Percentiles rank a stretch among this genome's conserved stretches.
Evolutionary conservation across 768 basidiomycete genomes (phyloP).

Genomic region (Pulveroboletus sp.): DNA sequence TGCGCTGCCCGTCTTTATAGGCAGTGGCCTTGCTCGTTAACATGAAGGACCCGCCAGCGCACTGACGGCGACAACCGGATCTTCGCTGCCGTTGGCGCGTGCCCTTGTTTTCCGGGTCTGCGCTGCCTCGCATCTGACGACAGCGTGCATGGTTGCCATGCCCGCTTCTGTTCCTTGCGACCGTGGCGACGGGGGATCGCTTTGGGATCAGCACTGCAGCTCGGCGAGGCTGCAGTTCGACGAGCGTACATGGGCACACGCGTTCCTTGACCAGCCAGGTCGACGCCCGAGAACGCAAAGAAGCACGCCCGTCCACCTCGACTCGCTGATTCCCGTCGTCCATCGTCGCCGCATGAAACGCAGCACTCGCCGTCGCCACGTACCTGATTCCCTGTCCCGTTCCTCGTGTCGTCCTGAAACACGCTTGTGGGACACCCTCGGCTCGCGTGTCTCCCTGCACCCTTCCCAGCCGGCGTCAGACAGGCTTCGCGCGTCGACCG

Average conservation of each 20-base stretch:
- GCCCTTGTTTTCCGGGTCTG: neutral
- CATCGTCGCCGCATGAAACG: neutral
- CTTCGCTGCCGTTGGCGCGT: neutral
- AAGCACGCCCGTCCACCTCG: neutral
- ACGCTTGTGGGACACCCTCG: no score
- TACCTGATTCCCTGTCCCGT: neutral
- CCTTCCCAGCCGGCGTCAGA: neutral
- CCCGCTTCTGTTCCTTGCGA: neutral
- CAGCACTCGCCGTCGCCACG: neutral
- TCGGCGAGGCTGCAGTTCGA: no score
- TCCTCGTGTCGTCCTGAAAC: neutral
- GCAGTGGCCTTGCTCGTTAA: neutral
- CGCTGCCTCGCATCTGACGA: neutral
- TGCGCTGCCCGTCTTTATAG: slow-evolving; percentile 12
- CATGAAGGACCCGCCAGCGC: neutral
- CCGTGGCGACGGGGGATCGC: no score
- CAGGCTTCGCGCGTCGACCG: neutral
- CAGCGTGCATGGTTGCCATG: neutral
- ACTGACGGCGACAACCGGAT: neutral
- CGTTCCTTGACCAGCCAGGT: neutral
- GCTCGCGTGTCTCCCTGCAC: neutral
- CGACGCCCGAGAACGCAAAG: neutral
- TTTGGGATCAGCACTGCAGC: no score
- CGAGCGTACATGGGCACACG: no score
- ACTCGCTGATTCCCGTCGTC: slow-evolving; percentile 1